Evolutionary conservation across 495 filamentous ascomycete genomes (phyloP).

Genomic region (Penicillium psychrofluorescens): DNA sequence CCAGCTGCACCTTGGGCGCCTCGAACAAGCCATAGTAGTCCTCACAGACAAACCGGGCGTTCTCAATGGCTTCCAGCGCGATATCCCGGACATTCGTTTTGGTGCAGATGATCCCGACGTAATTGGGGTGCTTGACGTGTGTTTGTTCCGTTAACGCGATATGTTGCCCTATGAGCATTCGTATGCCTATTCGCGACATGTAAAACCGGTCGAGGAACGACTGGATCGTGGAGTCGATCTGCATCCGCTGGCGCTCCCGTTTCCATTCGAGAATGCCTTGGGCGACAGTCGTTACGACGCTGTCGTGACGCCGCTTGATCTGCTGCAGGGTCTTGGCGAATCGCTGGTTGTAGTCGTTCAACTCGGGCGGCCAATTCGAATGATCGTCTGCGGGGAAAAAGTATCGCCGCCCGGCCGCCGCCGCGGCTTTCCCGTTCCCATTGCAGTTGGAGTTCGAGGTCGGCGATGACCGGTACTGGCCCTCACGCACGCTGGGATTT

Average conservation of each 20-base stretch:
- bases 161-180: conserved; percentile 98
- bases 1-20: conserved; percentile 90
- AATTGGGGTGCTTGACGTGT: conserved; percentile 77
- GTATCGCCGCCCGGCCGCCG: conserved; percentile 59
- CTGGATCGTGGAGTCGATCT: conserved; percentile 95
- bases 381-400: conserved; percentile 86
- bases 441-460: conserved; percentile 35
- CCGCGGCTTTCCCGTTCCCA: conserved; percentile 31
- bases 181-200: conserved; percentile 99
- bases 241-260: conserved; percentile 90
- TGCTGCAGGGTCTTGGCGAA: conserved; percentile 79
- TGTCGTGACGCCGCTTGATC: conserved; percentile 93
- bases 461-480: conserved; percentile 76
- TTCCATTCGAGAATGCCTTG: conserved; percentile 98
- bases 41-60: conserved; percentile 96
- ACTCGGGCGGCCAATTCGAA: conserved; percentile 87
- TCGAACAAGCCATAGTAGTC: conserved; percentile 98
- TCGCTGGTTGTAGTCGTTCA: conserved; percentile 86
- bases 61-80: conserved; percentile 94
- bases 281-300: conserved; percentile 90
- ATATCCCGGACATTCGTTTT: conserved; percentile 96
- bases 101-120: conserved; percentile 98
- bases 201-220: conserved; percentile 97
- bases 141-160: conserved; percentile 92
- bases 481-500: conserved; percentile 83